Evolutionary conservation across 164 flowering plant genomes (phyloP).

Genomic region (Santalum album): DNA sequence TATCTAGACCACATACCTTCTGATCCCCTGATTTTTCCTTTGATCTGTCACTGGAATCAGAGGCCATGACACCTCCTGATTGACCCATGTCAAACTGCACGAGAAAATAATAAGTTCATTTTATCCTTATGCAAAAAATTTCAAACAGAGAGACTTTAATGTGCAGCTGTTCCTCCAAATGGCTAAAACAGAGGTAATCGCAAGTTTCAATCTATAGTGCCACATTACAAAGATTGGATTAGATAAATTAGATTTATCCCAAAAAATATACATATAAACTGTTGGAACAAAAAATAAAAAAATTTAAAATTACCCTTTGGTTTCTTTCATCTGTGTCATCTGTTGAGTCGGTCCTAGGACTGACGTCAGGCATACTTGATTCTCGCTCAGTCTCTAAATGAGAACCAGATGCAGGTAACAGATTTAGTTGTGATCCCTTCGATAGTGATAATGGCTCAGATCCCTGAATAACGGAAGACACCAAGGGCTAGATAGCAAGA

Average conservation of each 20-base stretch:
- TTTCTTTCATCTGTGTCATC: not conserved
- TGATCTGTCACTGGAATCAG: slow-evolving; percentile 84
- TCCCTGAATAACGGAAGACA: not conserved
- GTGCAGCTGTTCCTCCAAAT: not conserved
- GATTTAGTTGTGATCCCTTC: no score
- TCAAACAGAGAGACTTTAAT: no score
- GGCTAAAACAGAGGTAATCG: not conserved
- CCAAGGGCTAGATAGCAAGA: no score
- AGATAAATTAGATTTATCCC: no score
- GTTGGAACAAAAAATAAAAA: no score
- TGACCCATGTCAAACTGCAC: slow-evolving; percentile 55
- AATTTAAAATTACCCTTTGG: not conserved
- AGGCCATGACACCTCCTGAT: slow-evolving; percentile 31
- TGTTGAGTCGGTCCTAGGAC: slow-evolving; percentile 3
- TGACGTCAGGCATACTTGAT: not conserved
- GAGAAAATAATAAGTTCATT: not conserved
- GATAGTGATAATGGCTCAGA: no score
- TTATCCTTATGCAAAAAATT: no score
- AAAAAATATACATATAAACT: no score
- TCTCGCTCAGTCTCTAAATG: no score
- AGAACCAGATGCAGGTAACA: no score
- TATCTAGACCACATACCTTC: slow-evolving; percentile 41
- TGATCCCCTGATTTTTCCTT: slow-evolving; percentile 76
- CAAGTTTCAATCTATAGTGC: not conserved
- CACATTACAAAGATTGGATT: not conserved